A percentile compares a stretch with the other conserved stretches of the same genome.
phyloP scores from a whole-genome alignment of 345 rosid species.

The Anastatica hierochuntica region DNA sequence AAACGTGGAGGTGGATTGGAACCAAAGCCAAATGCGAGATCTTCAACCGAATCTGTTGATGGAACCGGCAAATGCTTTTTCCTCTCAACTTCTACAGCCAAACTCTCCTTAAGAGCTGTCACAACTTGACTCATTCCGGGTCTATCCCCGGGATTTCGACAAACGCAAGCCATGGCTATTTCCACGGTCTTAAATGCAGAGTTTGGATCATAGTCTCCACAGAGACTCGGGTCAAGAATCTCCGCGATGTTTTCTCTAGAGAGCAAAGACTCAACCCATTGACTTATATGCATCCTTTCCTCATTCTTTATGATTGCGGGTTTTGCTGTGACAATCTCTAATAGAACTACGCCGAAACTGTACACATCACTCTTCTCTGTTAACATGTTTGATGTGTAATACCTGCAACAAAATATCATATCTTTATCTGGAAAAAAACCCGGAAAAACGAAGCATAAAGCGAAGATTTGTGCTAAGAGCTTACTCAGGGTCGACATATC shows the following conservation, averaged over 20 bases:
- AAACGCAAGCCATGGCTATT: slow-evolving; percentile 37
- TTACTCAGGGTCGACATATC: slow-evolving; percentile 61
- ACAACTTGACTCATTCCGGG: slow-evolving; percentile 38
- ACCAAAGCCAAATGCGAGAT: slow-evolving; percentile 24
- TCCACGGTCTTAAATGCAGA: slow-evolving; percentile 40
- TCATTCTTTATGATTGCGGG: slow-evolving; percentile 25
- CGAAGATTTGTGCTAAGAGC: background rate
- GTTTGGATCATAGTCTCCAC: slow-evolving; percentile 29
- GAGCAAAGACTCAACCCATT: slow-evolving; percentile 34
- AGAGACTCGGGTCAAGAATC: slow-evolving; percentile 38
- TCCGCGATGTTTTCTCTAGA: slow-evolving; percentile 31
- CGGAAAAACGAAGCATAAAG: background rate
- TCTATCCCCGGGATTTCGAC: slow-evolving; percentile 19
- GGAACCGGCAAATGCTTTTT: slow-evolving; percentile 3
- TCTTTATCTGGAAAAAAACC: background rate
- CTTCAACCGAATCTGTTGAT: slow-evolving; percentile 27
- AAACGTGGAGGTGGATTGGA: slow-evolving; percentile 25
- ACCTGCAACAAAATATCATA: slow-evolving; percentile 13
- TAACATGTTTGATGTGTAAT: slow-evolving; percentile 27
- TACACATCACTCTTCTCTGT: slow-evolving; percentile 53
- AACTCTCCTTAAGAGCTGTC: slow-evolving; percentile 30
- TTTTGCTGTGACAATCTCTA: slow-evolving; percentile 43
- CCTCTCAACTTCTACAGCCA: slow-evolving; percentile 20
- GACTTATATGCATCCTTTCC: slow-evolving; percentile 26
- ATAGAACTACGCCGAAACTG: slow-evolving; percentile 44